phyloP scores from a whole-genome alignment of 2,329 filamentous ascomycete species.

The Botrytis aclada region DNA sequence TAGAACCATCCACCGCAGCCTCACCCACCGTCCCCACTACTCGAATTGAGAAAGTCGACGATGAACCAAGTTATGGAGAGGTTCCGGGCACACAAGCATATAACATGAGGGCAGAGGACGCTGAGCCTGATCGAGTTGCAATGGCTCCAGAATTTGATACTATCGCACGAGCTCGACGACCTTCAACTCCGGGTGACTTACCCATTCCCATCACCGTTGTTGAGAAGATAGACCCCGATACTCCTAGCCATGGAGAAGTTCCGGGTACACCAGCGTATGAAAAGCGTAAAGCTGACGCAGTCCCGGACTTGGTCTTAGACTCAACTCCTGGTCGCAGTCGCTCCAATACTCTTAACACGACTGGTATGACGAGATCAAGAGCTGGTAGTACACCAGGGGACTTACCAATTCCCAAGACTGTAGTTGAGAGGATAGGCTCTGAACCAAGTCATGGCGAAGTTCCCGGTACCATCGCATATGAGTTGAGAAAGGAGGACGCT shows the following conservation, averaged over 20 bases:
- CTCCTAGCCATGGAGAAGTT: slow-evolving; percentile 58
- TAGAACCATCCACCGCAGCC: slow-evolving; percentile 43
- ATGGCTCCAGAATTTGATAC: slow-evolving; percentile 22
- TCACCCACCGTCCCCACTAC: slow-evolving; percentile 52
- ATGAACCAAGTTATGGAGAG: slow-evolving; percentile 58
- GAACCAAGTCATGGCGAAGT: slow-evolving; percentile 58
- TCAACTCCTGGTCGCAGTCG: slow-evolving; percentile 26
- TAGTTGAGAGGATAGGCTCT: slow-evolving; percentile 57
- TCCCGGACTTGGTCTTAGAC: slow-evolving; percentile 57
- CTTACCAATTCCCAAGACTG: slow-evolving; percentile 54
- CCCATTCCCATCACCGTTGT: slow-evolving; percentile 57
- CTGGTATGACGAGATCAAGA: slow-evolving; percentile 27
- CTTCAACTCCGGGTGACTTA: slow-evolving; percentile 31
- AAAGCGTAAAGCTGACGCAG: slow-evolving; percentile 54
- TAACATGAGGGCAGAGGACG: slow-evolving; percentile 53
- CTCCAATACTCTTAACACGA: slow-evolving; percentile 22
- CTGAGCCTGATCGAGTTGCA: slow-evolving; percentile 59
- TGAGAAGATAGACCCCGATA: slow-evolving; percentile 52
- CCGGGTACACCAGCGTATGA: slow-evolving; percentile 57
- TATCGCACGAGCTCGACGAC: slow-evolving; percentile 14
- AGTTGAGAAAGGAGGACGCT: slow-evolving; percentile 55
- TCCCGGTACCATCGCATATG: slow-evolving; percentile 57
- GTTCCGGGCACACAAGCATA: slow-evolving; percentile 60
- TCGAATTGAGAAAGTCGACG: slow-evolving; percentile 56
- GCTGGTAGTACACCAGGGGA: slow-evolving; percentile 36